Base-by-base conservation (phyloP, 129 eudicot genomes). In the Cynara cardunculus region DNA sequence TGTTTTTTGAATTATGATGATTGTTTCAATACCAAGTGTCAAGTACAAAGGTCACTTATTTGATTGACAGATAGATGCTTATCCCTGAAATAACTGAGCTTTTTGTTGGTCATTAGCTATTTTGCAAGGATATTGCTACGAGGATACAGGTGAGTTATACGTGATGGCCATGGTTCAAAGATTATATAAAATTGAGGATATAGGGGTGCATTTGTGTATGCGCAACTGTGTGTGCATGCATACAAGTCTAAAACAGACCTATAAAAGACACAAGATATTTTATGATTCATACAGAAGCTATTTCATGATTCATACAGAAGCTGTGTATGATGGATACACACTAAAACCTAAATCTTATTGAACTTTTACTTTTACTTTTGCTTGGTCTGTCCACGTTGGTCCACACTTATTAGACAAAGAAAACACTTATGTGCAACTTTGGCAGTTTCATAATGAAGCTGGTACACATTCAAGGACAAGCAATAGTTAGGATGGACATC, bases 11-110 rank as follows among this genome's bases (percentile, higher is more conserved):
- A 64, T 18, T 64, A 64, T 21, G 69, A 64, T 64, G 69, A 62
- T 7, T 22, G 28, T 21, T 62, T 21, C 22, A 62, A 9, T 62
- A 62, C 14, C 12, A 62, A 22, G 69, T 62, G 14, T 62, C 69
- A 24, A 62, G 28, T 62, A 62, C 69, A 22, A 64, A 22, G 69
- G 27, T 64, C 2, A 64, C 27, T 19, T 19, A 64, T 19, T 2
- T 62, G 25, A 61, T 28, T 53, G 78, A 53, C n/a, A 26, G 18
- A 75, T 12, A n/a, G 69, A 53, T 75, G 78, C 69, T 26, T 49
- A 35, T 30, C 41, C 41, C 69, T 74, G 68, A 53, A 37, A 74
- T 27, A 61, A 35, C 7, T 3, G 21, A 7, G 12, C 67, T n/a
- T 61, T 21, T 2, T 61, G 67, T 61, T 61, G 26, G 67, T 61